Base-by-base conservation (phyloP, 108 stramenopile genomes). In the Cyclotella baltica region DNA sequence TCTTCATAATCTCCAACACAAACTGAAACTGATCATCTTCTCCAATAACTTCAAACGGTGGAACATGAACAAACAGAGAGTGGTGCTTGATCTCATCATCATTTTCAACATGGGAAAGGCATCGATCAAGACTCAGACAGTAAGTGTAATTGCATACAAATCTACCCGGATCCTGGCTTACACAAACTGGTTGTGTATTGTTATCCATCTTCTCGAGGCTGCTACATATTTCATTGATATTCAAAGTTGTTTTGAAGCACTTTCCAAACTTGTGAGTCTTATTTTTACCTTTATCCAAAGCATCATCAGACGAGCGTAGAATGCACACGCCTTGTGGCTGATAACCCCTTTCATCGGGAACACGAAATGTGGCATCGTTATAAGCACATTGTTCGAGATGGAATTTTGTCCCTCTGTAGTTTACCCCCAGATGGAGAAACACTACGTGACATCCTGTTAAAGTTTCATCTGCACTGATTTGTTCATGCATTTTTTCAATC, bases 301-400 rank as follows among this genome's bases (percentile, higher is more conserved):
- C 57, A 62, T 38, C 25, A 0, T 23, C 59, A n/a, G n/a, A n/a
- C n/a, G n/a, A n/a, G n/a, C n/a, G n/a, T 50, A 67, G 30, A 20
- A 68, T 37, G 20, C 72, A 65, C 33, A 72, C 72, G 10, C 81
- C 47, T 10, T 72, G 43, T 8, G 98, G 98, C 57, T 86, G 76
- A 40, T 85, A 94, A 10, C 90, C 93, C 28, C 74, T 72, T 64
- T 96, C 86, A 79, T 98, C 98, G 0, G 96, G 94, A 27, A 91
- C 87, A 20, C 96, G 92, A 80, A 98, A 98, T 9, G 87, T 88
- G 22, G 97, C 97, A 71, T 96, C 92, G 72, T 98, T 98, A 83
- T 95, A 96, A 20, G 97, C 97, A 72, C 84, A 90, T 72, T 86
- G 46, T 80, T 98, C 98, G 55, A 98, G 61, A 50, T 92, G 88